Evolutionary conservation across 352 stramenopile species (phyloP).

Genomic region (Pythium phragmitis): DNA sequence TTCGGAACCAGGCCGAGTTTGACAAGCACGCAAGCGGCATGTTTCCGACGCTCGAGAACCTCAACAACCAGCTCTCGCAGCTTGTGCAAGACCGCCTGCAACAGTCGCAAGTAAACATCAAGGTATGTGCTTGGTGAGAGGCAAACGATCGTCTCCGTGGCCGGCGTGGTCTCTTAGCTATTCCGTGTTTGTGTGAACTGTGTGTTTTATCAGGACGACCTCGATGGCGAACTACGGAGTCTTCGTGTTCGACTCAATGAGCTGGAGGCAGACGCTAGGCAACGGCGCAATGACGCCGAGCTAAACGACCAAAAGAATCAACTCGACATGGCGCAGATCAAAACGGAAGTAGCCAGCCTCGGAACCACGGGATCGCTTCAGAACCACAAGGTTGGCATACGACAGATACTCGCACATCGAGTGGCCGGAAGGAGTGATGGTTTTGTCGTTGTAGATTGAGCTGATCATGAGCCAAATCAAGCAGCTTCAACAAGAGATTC

Average conservation of each 20-base stretch:
- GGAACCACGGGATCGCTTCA: slow-evolving; percentile 62
- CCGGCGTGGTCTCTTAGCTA: neutral
- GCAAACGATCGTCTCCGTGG: neutral
- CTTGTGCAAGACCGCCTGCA: slow-evolving; percentile 71
- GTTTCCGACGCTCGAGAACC: slow-evolving; percentile 75
- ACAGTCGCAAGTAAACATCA: slow-evolving; percentile 46
- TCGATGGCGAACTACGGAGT: slow-evolving; percentile 70
- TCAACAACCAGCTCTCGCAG: slow-evolving; percentile 77
- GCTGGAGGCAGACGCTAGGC: slow-evolving; percentile 66
- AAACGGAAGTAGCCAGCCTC: slow-evolving; percentile 67
- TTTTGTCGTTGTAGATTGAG: slow-evolving; percentile 28
- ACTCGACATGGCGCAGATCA: slow-evolving; percentile 77
- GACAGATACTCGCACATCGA: neutral
- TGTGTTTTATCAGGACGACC: slow-evolving; percentile 36
- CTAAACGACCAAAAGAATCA: slow-evolving; percentile 70
- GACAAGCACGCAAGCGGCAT: slow-evolving; percentile 84
- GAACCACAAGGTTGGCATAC: slow-evolving; percentile 50
- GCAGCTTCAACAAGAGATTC: slow-evolving; percentile 60
- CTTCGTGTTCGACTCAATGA: slow-evolving; percentile 74
- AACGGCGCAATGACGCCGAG: slow-evolving; percentile 71
- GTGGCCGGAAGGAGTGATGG: too few relatives aligned
- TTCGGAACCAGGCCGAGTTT: slow-evolving; percentile 77
- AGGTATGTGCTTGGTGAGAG: slow-evolving; percentile 22
- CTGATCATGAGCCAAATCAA: slow-evolving; percentile 56
- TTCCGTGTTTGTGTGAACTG: neutral